phyloP scores from a whole-genome alignment of 306 rosid species.

The Heteromeles arbutifolia region DNA sequence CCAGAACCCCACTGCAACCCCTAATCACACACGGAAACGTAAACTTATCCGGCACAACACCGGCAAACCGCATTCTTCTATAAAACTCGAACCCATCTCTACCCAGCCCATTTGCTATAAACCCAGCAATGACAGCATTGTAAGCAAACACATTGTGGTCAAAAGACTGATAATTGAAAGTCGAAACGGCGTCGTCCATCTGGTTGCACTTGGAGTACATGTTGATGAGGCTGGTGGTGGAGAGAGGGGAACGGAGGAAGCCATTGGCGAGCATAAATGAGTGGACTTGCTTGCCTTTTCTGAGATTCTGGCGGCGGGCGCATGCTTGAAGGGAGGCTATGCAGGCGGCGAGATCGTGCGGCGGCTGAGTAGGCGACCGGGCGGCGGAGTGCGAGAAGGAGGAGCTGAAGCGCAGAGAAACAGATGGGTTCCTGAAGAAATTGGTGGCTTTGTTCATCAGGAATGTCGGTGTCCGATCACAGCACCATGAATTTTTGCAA shows the following conservation, averaged over 20 bases:
- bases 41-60: constrained; percentile 59
- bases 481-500: neutral
- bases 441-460: constrained; percentile 19
- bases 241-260: constrained; percentile 41
- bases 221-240: constrained; percentile 71
- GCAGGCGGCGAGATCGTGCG: constrained; percentile 32
- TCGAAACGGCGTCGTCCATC: constrained; percentile 40
- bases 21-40: constrained; percentile 68
- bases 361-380: neutral
- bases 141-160: constrained; percentile 61
- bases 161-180: constrained; percentile 34
- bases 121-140: constrained; percentile 71
- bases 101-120: constrained; percentile 43
- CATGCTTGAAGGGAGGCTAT: constrained; percentile 53
- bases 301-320: constrained; percentile 42
- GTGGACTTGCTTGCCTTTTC: constrained; percentile 53
- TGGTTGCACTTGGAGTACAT: constrained; percentile 74
- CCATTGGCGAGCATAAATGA: constrained; percentile 44
- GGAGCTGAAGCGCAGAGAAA: constrained; percentile 21
- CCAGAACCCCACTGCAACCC: constrained; percentile 47
- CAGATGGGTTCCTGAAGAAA: constrained; percentile 14
- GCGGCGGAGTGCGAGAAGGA: constrained; percentile 23
- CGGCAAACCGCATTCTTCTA: constrained; percentile 42
- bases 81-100: constrained; percentile 38
- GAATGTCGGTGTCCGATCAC: neutral